Base-by-base conservation (phyloP, 2,329 filamentous ascomycete genomes). In the Apiospora marii region DNA sequence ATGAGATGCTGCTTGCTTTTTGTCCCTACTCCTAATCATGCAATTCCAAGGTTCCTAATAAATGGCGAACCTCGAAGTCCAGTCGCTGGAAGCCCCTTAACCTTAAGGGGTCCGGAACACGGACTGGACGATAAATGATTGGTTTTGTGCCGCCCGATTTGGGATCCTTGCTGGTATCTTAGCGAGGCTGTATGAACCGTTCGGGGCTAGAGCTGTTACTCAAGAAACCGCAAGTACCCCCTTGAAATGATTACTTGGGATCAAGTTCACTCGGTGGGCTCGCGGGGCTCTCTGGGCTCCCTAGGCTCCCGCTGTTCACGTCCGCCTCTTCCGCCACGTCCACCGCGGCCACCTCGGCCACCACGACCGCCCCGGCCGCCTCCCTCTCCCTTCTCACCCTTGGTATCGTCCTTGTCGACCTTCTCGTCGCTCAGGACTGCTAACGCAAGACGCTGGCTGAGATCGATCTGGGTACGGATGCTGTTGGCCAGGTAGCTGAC, bases 401-500 rank as follows among this genome's bases (percentile, higher is more conserved):
- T 72, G 69, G 67, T 78, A 48, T 80, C 80, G 37, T 82, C 82
- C 73, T 80, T 78, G 49, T 78, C 84, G 24, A 86, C 86, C 79
- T 87, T 87, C 58, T 88, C 88, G 75, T 80, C 82, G 74, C 78
- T 83, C 49, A 95, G 87, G 78, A 89, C 89, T 75, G 93, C 91
- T n/a, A 92, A 96, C 71, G 96, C 96, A 80, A 99, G 88, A 76
- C 96, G 91, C 89, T 98, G 97, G 76, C 95, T 97, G 73, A 99
- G 91, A 81, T 98, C 96, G 87, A 99, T 98, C 87, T 99, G 96
- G 78, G 96, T 98, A 84, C 96, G 94, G 85, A 98, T 98, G 77
- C 95, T 98, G 89, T 98, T 99, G 83, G 96, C 95, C 76, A 99
- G 90, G 87, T 99, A 99, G 77, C 95, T 97, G 79, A 99, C 95